Conservation (phyloP, 768 basidiomycete genomes). For the Termitomyces sp. region DNA sequence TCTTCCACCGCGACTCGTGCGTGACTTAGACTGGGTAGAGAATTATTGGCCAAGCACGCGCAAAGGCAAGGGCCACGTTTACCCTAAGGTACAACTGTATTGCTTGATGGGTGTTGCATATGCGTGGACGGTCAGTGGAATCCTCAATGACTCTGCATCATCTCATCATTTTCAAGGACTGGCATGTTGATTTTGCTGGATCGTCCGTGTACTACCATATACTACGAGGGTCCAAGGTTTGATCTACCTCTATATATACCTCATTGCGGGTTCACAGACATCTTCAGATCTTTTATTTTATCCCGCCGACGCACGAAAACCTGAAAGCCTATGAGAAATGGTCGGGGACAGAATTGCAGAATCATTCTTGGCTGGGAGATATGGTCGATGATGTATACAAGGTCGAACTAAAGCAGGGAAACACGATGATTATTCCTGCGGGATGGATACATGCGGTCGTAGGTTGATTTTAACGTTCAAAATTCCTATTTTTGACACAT, state of each 20-base stretch:
- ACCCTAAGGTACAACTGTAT: constrained; percentile 94
- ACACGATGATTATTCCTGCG: constrained; percentile 92
- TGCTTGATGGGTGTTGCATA: constrained; percentile 94
- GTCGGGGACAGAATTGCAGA: constrained; percentile 91
- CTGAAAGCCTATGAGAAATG: constrained; percentile 89
- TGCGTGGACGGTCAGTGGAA: constrained; percentile 85
- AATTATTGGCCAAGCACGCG: constrained; percentile 87
- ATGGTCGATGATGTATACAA: constrained; percentile 90
- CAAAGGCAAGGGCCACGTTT: constrained; percentile 69
- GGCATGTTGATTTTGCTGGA: constrained; percentile 98
- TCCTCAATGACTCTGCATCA: neutral
- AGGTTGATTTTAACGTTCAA: constrained; percentile 27
- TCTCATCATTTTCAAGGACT: constrained; percentile 60
- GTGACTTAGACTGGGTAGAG: constrained; percentile 96
- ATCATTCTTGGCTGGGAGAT: constrained; percentile 88
- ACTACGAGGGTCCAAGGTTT: constrained; percentile 78
- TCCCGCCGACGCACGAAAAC: constrained; percentile 83
- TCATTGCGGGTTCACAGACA: constrained; percentile 2
- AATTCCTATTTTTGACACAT: constrained; percentile 7
- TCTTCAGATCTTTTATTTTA: constrained; percentile 87
- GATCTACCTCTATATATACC: constrained; percentile 10
- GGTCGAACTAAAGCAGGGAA: constrained; percentile 71
- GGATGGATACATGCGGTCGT: constrained; percentile 99
- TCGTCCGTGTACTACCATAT: constrained; percentile 98
- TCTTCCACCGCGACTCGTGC: constrained; percentile 77